Evolutionary conservation across 768 basidiomycete species (phyloP), one percentile per base, ranked within the genome.

Genomic region (Lactarius vividus): DNA sequence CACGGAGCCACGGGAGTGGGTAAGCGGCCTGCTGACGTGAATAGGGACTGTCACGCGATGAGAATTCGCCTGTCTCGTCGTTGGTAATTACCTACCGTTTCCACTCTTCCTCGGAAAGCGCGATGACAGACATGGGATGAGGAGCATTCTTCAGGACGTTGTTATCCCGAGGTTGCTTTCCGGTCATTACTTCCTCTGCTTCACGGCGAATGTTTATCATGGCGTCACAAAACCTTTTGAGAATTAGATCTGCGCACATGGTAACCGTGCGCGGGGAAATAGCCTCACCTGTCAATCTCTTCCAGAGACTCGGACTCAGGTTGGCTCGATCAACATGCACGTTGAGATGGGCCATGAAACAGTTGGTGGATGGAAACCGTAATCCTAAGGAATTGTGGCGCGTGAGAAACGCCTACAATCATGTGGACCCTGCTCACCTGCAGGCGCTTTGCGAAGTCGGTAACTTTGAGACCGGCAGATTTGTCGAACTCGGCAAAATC

Each of bases 281-380:
- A 28, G 28, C 70, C 78, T 56, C 67, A 91, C 87, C 89, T 85
- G 73, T 98, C 94, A 60, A 98, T 85, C 75, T 98, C 96, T 67
- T 95, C 91, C 33, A 97, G 82, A 0, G 92, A 87, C 78, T 98
- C 96, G 0, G 93, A 96, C 76, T 98, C 96, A n/a, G 2, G 96
- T 98, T 7, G 96, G 96, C 77, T 98, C 96, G 68, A 98, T 97
- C 60, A 97, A 83, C 93, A 97, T 97, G 73, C 92, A 96, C 1
- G 96, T 97, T 23, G 93, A 88, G 69, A 92, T 95, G 7, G 97
- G 97, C 97, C 97, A 98, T 7, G 95, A 95, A 76, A 94, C 96
- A 5, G 97, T 99, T 2, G 97, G 97, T 49, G 94, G 95, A 74
- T 97, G 94, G 83, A 97, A 92, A 64, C 94, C 93, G 72, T 89